These are phyloP conservation scores for Puccinia polysora DNA, from an alignment of 1,284 basidiomycete genomes.

Conservation along the genomic window DNA sequence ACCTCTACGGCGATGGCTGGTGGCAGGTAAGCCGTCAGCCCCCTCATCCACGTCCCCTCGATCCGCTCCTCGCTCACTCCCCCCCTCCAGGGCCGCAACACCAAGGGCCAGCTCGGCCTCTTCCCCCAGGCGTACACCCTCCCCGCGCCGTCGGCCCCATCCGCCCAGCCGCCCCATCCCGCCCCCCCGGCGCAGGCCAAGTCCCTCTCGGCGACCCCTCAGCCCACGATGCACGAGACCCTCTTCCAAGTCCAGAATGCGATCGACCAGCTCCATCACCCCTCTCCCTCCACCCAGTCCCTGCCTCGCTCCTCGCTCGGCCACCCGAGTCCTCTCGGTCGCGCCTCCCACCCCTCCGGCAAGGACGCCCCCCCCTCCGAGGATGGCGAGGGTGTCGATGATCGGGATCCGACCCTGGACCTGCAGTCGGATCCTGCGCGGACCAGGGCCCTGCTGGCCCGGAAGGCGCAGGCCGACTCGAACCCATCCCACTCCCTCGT, in stretches of 20 bases:
- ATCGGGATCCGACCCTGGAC: neutral
- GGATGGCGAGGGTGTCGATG: slow-evolving; percentile 2
- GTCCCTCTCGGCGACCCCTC: slow-evolving; percentile 44
- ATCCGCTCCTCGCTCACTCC: neutral
- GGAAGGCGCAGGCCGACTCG: slow-evolving; percentile 44
- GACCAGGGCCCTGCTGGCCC: slow-evolving; percentile 27
- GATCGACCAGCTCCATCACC: slow-evolving; percentile 57
- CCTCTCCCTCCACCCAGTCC: slow-evolving; percentile 48
- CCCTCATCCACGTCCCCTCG: slow-evolving; percentile 17
- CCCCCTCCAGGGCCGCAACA: slow-evolving; percentile 70
- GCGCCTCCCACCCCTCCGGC: slow-evolving; percentile 20
- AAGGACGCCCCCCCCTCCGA: neutral
- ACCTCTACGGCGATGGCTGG: slow-evolving; percentile 94
- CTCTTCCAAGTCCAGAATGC: slow-evolving; percentile 55
- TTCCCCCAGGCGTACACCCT: slow-evolving; percentile 90
- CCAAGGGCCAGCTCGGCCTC: slow-evolving; percentile 72
- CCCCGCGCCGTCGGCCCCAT: slow-evolving; percentile 54
- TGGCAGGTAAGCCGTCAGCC: slow-evolving; percentile 70
- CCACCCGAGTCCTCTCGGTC: slow-evolving; percentile 13
- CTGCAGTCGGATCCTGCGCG: slow-evolving; percentile 8
- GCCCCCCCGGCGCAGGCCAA: too few species aligned
- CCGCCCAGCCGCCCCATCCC: too few species aligned
- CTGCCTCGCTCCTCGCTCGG: slow-evolving; percentile 15
- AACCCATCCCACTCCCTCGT: slow-evolving; percentile 4
- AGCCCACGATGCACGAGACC: slow-evolving; percentile 50